Evolutionary conservation across 768 basidiomycete genomes (phyloP), one percentile per base, ranked within the genome.

Genomic region (Lentinula aciculospora): DNA sequence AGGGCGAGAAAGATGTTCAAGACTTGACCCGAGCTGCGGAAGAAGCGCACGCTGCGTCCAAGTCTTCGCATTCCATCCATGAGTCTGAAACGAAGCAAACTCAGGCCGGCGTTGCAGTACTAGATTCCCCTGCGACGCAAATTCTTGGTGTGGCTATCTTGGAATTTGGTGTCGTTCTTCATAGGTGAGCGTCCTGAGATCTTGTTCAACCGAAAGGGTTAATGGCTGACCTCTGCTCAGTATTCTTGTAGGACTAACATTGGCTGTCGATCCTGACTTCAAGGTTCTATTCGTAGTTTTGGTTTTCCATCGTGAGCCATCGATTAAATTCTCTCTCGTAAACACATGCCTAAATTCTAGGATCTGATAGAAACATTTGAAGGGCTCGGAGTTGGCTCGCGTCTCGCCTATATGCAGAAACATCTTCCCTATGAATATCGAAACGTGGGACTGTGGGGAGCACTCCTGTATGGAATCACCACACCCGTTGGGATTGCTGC

Each of bases 311-410:
- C 95, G 93, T 94, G 69, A 68, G 89, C 82, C n/a, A n/a, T 31
- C 47, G 19, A 44, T 44, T 23, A 19, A 10, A 17, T 42, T 56
- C 42, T 5, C 17, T 59, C 42, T 17, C 34, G 40, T n/a, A 15
- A 10, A n/a, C 17, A 25, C 15, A 9, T 17, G 9, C 19, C 49
- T 44, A 8, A 23, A 13, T 56, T 32, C 17, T 27, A 19, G 23
- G 19, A 34, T 36, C 9, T 12, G 0, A 36, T 65, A 94, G 91
- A 96, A 80, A 88, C 82, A 39, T 98, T 98, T 65, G 96, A 98
- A 70, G 96, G 94, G 21, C 80, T 98, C 45, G 96, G 94, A 69
- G 76, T 98, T n/a, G 96, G 96, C 4, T 86, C 94, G 0, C 90
- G 96, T 9, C 76, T 98, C 8, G 92, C 94, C 1, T 84, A 78